These are phyloP conservation scores for Atalantia buxifolia DNA, from an alignment of 345 rosid species.

Conservation along the genomic window DNA sequence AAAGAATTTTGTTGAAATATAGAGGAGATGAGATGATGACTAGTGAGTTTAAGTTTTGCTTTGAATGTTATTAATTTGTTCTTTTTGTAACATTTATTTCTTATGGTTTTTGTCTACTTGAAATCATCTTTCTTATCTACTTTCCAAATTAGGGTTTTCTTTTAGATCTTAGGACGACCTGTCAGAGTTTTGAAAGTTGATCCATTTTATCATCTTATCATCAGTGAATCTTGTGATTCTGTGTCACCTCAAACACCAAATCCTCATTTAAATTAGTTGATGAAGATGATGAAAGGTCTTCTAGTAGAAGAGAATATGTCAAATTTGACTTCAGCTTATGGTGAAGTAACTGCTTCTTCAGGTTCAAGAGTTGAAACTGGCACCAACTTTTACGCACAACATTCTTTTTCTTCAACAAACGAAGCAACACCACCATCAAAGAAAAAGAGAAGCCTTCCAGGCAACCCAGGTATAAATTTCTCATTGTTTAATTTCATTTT, in stretches of 20 bases:
- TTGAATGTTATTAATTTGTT: neutral
- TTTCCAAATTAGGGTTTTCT: constrained; percentile 44
- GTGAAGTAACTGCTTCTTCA: constrained; percentile 64
- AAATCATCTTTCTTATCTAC: neutral
- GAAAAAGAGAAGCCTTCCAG: constrained; percentile 61
- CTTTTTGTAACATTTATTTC: neutral
- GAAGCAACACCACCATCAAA: constrained; percentile 36
- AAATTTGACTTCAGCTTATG: constrained; percentile 67
- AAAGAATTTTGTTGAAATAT: neutral
- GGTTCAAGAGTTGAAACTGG: constrained; percentile 41
- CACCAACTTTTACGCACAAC: constrained; percentile 24
- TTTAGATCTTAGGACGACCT: constrained; percentile 24
- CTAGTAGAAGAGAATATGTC: constrained; percentile 56
- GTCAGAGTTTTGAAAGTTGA: constrained; percentile 13
- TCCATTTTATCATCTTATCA: constrained; percentile 9
- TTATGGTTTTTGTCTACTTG: neutral
- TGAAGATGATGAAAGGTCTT: constrained; percentile 31
- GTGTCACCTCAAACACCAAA: constrained; percentile 16
- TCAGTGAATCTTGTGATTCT: constrained; percentile 16
- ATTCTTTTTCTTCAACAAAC: constrained; percentile 38
- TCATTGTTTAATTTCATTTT: neutral
- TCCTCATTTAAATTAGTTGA: neutral
- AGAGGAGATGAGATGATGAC: neutral
- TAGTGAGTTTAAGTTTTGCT: constrained; percentile 18
- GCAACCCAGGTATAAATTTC: constrained; percentile 42